phyloP scores from a whole-genome alignment of 2,329 filamentous ascomycete genomes.

The Fusarium oxysporum region DNA sequence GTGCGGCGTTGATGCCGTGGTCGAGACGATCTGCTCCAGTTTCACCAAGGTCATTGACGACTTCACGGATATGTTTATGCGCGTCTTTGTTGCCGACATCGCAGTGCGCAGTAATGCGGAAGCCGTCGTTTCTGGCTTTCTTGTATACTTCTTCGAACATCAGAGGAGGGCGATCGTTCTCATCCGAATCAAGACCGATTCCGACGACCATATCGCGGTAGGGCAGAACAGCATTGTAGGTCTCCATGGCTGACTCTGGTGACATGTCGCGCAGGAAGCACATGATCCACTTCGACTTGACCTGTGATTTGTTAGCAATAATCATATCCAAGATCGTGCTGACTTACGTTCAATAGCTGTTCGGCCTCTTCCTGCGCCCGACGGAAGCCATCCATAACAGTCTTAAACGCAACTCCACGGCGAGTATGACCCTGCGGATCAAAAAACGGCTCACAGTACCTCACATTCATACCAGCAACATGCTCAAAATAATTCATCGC shows the following conservation, averaged over 20 bases:
- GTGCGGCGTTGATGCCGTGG: constrained; percentile 74
- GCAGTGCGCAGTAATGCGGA: constrained; percentile 62
- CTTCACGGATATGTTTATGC: constrained; percentile 62
- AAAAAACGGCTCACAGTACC: constrained; percentile 82
- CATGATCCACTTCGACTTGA: constrained; percentile 69
- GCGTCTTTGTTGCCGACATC: constrained; percentile 63
- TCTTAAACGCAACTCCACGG: constrained; percentile 70
- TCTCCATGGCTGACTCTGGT: constrained; percentile 75
- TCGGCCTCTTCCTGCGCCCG: constrained; percentile 68
- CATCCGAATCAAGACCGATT: constrained; percentile 61
- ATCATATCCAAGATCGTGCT: rapidly evolving
- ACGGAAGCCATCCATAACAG: constrained; percentile 71
- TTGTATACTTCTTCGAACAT: constrained; percentile 57
- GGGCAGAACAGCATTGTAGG: constrained; percentile 59
- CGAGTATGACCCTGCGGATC: constrained; percentile 79
- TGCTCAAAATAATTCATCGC: constrained; percentile 76
- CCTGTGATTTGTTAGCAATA: neutral
- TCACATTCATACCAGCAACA: constrained; percentile 71
- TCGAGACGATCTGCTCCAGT: constrained; percentile 75
- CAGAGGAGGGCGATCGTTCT: constrained; percentile 56
- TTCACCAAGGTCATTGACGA: constrained; percentile 63
- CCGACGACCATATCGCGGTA: constrained; percentile 56
- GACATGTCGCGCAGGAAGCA: constrained; percentile 78
- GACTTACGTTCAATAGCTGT: neutral
- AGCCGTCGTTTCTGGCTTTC: constrained; percentile 53